Conservation (phyloP, 805 yeast genomes). For the Myxozyma udenii region DNA sequence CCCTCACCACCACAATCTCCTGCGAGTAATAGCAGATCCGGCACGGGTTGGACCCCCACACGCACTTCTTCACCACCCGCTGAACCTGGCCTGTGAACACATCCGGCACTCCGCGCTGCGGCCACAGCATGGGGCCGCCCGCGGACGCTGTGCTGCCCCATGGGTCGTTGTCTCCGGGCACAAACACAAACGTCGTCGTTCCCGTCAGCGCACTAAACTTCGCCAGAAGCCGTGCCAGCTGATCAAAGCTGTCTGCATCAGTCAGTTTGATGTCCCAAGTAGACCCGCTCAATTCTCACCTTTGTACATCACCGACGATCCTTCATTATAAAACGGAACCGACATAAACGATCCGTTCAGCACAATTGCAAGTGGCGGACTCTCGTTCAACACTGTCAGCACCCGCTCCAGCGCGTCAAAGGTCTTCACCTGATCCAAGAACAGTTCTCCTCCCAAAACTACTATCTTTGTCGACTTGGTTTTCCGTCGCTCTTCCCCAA, state of each 20-base stretch:
- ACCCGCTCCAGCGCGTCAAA: constrained; percentile 66
- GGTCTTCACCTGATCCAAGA: constrained; percentile 56
- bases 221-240: constrained; percentile 62
- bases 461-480: constrained; percentile 51
- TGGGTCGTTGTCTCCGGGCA: constrained; percentile 92
- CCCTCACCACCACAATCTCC: constrained; percentile 72
- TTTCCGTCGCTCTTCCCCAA: constrained; percentile 53
- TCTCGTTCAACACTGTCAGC: constrained; percentile 52
- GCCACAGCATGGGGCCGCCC: constrained; percentile 62
- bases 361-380: constrained; percentile 68
- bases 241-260: constrained; percentile 57
- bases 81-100: constrained; percentile 67
- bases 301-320: constrained; percentile 51
- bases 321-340: constrained; percentile 57
- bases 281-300: constrained; percentile 32
- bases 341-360: constrained; percentile 79
- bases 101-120: constrained; percentile 68
- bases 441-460: constrained; percentile 71
- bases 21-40: constrained; percentile 76
- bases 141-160: constrained; percentile 75
- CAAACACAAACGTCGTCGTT: constrained; percentile 58
- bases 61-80: constrained; percentile 51
- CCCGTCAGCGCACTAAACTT: constrained; percentile 54
- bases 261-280: not conserved
- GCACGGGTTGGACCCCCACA: constrained; percentile 74